Evolutionary conservation across 176 grass and related monocot genomes (phyloP).

Genomic region (Triticum dicoccoides): DNA sequence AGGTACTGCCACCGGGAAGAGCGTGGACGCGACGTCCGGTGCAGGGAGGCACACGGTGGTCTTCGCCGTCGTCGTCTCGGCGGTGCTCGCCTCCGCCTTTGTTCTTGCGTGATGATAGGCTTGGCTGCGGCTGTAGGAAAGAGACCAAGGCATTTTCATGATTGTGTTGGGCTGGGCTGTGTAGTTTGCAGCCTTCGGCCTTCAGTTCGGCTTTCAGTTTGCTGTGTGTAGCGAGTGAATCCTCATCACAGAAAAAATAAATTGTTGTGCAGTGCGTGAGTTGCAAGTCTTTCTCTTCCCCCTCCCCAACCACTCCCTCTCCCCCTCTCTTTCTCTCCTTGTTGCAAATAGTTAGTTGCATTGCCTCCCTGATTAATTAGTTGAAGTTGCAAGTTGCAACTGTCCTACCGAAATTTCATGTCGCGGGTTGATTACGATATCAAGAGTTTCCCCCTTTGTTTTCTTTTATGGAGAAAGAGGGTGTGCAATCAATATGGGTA

Average conservation of each 20-base stretch:
- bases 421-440: too few relatives aligned
- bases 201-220: neutral
- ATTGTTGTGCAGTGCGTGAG: neutral
- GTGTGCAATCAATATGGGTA: neutral
- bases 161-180: too few relatives aligned
- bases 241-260: too few relatives aligned
- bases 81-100: neutral
- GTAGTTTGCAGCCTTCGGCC: neutral
- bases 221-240: neutral
- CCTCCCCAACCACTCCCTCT: too few relatives aligned
- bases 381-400: too few relatives aligned
- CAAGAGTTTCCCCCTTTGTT: too few relatives aligned
- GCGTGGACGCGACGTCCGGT: neutral
- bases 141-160: neutral
- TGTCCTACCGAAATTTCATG: neutral
- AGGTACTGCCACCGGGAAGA: constrained; percentile 25
- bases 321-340: too few relatives aligned
- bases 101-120: neutral
- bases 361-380: too few relatives aligned
- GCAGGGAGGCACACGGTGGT: neutral
- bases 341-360: too few relatives aligned
- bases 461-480: neutral
- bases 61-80: constrained; percentile 14
- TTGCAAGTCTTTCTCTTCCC: neutral
- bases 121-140: neutral